Base-by-base conservation (phyloP, 352 stramenopile genomes). In the Blastocystis sp. region DNA sequence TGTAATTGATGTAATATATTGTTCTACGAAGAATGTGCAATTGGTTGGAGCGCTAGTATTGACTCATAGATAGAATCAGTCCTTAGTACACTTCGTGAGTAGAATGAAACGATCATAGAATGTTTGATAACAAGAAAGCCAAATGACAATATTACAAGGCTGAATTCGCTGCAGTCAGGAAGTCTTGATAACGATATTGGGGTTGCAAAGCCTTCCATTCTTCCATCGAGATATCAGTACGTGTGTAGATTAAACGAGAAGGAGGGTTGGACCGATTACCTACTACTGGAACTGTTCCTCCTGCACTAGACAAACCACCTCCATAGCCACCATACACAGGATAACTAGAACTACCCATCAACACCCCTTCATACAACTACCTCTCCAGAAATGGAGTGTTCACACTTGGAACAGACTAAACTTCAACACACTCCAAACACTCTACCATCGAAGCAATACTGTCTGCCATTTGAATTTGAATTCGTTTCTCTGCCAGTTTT, bases 161-260 rank as follows among this genome's bases (percentile, higher is more conserved):
- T 33, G 37, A n/a, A 57, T 56, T 60, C 0, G 37, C 37, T 24
- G 44, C 13, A 48, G 68, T 79, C 5, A 79, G 35, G 22, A 30
- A 57, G 57, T 89, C 79, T 27, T 89, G 60, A 56, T 89, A 89
- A 60, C 53, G 60, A 82, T 89, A 89, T 48, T 89, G 48, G 17
- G 79, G 79, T 48, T 81, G 79, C 40, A 68, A 81, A 13, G 79
- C 79, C 33, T 62, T 57, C 79, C 79, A 78, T 51, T 89, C 79
- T 59, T 89, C 79, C 79, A 89, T 89, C 4, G 79, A 89, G 17
- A 81, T 78, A 6, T 75, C 57, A 19, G 66, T 78, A 64, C 73
- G 48, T 22, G 79, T 62, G 35, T 70, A 89, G 19, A 68, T 66
- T 66, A 89, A n/a, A 22, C 57, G 48, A 68, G 66, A 40, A 66